Evolutionary conservation across 2,329 filamentous ascomycete species (phyloP).

Genomic region (Fusarium secorum): DNA sequence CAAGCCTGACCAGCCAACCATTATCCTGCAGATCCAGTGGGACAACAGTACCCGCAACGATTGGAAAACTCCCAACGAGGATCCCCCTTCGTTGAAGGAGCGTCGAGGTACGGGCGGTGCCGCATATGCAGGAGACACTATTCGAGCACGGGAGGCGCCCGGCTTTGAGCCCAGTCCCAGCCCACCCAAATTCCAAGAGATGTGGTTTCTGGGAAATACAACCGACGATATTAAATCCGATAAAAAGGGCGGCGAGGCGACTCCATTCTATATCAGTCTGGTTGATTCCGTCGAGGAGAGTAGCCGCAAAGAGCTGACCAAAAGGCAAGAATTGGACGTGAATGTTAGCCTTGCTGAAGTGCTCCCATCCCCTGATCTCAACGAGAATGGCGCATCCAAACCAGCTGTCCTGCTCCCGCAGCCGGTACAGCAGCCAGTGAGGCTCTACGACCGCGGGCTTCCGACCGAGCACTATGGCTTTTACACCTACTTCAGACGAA

Average conservation of each 20-base stretch:
- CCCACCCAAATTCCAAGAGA: slow-evolving; percentile 71
- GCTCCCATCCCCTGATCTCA: slow-evolving; percentile 70
- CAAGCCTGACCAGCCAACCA: slow-evolving; percentile 74
- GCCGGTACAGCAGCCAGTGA: slow-evolving; percentile 77
- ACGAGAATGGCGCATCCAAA: slow-evolving; percentile 75
- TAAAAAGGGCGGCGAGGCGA: slow-evolving; percentile 82
- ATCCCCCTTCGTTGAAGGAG: slow-evolving; percentile 41
- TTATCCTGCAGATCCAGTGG: slow-evolving; percentile 80
- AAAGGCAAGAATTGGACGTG: slow-evolving; percentile 31
- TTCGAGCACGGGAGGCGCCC: slow-evolving; percentile 30
- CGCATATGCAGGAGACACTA: slow-evolving; percentile 34
- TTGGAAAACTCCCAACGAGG: slow-evolving; percentile 58
- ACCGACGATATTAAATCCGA: slow-evolving; percentile 75
- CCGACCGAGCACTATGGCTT: slow-evolving; percentile 90
- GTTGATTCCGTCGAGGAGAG: slow-evolving; percentile 56
- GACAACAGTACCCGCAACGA: slow-evolving; percentile 64
- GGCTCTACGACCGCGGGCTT: slow-evolving; percentile 83
- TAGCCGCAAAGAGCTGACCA: slow-evolving; percentile 39
- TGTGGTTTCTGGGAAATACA: slow-evolving; percentile 83
- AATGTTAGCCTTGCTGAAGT: slow-evolving; percentile 47
- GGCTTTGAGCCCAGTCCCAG: slow-evolving; percentile 61
- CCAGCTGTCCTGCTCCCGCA: slow-evolving; percentile 76
- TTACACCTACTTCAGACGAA: slow-evolving; percentile 89
- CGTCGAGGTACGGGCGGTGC: slow-evolving; percentile 41
- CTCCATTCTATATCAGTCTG: slow-evolving; percentile 87